Conservation (phyloP, 2,329 filamentous ascomycete species). For the Colletotrichum kahawae region DNA sequence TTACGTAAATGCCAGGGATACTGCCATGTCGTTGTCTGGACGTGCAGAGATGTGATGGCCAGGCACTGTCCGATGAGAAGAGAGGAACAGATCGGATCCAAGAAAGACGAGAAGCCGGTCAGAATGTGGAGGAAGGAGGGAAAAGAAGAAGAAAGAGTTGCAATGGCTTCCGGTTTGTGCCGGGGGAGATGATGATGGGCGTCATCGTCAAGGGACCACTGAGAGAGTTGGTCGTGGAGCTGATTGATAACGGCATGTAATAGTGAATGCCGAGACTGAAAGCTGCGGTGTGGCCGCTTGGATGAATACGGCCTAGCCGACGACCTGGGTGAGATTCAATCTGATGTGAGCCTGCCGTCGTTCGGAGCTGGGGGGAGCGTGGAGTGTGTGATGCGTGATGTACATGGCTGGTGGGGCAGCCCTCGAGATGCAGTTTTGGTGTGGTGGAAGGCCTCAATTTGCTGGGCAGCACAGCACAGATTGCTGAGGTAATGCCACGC, state of each 20-base stretch:
- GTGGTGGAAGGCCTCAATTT: conserved; percentile 8
- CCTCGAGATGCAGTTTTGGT: not conserved
- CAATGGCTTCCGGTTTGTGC: not conserved
- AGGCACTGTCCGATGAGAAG: not conserved
- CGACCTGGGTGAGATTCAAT: not conserved
- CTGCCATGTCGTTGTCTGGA: not conserved
- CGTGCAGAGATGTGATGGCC: not conserved
- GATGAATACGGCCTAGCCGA: not conserved
- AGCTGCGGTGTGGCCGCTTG: not conserved
- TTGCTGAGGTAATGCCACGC: not conserved
- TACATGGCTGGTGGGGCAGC: not conserved
- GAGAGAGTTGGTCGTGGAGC: not conserved
- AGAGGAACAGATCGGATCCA: not conserved
- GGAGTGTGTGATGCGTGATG: not conserved
- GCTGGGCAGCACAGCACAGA: not conserved
- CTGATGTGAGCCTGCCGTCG: not conserved
- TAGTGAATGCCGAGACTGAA: not conserved
- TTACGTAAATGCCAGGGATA: not conserved
- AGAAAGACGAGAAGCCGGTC: not conserved
- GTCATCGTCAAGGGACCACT: not conserved
- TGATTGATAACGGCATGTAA: not conserved
- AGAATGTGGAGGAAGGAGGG: not conserved
- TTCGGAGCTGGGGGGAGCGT: not conserved
- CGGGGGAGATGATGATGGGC: not conserved
- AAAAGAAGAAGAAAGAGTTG: not conserved